Evolutionary conservation across 2,329 filamentous ascomycete genomes (phyloP).

Genomic region (Aspergillus glaucus): DNA sequence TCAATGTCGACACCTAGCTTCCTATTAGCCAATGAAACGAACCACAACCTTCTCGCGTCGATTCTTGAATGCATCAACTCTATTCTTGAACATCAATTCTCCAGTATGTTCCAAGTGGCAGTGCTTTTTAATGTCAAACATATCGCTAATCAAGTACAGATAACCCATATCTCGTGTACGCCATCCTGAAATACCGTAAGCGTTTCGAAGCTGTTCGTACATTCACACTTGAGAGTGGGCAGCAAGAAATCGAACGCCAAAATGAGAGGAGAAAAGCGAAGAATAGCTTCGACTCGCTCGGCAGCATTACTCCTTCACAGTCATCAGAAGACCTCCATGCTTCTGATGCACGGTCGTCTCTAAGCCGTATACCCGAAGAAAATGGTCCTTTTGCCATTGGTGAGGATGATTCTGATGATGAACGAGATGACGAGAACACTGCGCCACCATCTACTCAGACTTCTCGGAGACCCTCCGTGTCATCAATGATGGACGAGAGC

Average conservation of each 20-base stretch:
- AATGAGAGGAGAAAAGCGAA: constrained; percentile 64
- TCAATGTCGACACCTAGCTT: constrained; percentile 94
- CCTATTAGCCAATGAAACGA: constrained; percentile 83
- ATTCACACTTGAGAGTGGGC: constrained; percentile 86
- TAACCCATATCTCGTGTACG: constrained; percentile 75
- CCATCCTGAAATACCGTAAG: constrained; percentile 71
- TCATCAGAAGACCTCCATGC: constrained; percentile 36
- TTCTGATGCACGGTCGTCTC: constrained; percentile 50
- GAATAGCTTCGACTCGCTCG: constrained; percentile 27
- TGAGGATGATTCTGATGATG: constrained; percentile 62
- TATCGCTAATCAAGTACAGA: constrained; percentile 42
- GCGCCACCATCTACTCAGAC: constrained; percentile 50
- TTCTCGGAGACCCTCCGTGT: constrained; percentile 62
- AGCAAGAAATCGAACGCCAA: constrained; percentile 81
- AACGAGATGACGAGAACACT: constrained; percentile 55
- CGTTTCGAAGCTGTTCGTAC: constrained; percentile 77
- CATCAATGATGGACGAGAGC: constrained; percentile 65
- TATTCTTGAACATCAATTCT: constrained; percentile 82
- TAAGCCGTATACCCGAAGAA: constrained; percentile 69
- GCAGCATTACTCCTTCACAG: constrained; percentile 31
- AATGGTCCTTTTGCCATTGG: constrained; percentile 82
- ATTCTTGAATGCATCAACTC: constrained; percentile 84
- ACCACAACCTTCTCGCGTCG: constrained; percentile 73
- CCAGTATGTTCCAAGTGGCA: constrained; percentile 49
- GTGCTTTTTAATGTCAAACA: background rate